These are phyloP conservation scores for Pleurozium schreberi DNA, from an alignment of 225 moss, liverwort and hornwort genomes.

Conservation along the genomic window DNA sequence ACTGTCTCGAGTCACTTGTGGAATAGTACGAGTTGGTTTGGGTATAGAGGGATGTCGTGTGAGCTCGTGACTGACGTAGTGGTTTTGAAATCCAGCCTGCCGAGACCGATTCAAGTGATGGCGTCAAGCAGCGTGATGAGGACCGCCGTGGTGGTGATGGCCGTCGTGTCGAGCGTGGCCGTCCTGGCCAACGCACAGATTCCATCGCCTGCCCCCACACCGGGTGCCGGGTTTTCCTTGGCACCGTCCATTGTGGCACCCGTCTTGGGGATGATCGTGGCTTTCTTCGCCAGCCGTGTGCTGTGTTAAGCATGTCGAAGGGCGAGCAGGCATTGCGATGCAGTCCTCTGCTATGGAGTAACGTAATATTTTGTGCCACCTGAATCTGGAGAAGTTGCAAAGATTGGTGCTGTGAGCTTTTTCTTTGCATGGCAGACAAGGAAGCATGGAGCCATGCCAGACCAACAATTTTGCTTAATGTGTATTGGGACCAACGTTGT, in stretches of 20 bases:
- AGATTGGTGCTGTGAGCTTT: conserved; percentile 3
- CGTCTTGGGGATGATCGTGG: conserved; percentile 4
- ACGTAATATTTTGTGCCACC: not conserved
- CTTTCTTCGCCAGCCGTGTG: conserved; percentile 14
- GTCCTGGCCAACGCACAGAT: conserved; percentile 3
- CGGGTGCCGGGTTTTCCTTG: not conserved
- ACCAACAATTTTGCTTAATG: conserved; percentile 15
- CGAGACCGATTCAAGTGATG: not conserved
- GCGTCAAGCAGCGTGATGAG: conserved; percentile 22
- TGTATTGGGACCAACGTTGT: not conserved
- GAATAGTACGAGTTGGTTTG: not conserved
- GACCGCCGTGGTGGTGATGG: not conserved
- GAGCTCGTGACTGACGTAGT: not conserved
- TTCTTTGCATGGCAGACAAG: not conserved
- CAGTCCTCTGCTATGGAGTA: not conserved
- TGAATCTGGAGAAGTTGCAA: conserved; percentile 4
- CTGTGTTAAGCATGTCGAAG: not conserved
- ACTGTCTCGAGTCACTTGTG: too few species aligned
- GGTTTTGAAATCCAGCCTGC: not conserved
- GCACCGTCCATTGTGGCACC: conserved; percentile 11
- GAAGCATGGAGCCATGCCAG: not conserved
- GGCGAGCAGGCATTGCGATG: not conserved
- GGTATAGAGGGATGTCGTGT: too few species aligned
- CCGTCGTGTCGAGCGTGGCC: conserved; percentile 12
- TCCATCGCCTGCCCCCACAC: not conserved